A percentile compares a stretch with the other conserved stretches of the same genome.
Conservation (phyloP, 139 green algal genomes). For the Eudorina sp. region DNA sequence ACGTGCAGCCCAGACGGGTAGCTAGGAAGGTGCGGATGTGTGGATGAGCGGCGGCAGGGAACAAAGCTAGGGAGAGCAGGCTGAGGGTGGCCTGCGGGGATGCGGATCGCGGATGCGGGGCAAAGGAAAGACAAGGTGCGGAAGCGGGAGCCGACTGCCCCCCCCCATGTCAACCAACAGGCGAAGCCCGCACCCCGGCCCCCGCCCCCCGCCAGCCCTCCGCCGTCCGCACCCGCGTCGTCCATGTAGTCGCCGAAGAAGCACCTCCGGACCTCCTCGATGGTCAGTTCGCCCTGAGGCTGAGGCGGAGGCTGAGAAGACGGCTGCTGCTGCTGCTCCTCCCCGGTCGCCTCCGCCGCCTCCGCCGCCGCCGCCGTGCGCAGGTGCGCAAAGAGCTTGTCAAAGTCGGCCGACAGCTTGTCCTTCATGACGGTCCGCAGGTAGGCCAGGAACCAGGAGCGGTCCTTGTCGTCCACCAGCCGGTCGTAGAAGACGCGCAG, state of each 20-base stretch:
- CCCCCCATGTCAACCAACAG: not conserved
- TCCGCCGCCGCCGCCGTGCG: not conserved
- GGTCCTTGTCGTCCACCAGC: slow-evolving; percentile 76
- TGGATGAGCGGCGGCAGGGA: not conserved
- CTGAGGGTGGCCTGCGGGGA: no score
- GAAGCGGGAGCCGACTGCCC: no score
- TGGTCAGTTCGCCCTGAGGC: slow-evolving; percentile 24
- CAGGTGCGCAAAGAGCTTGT: slow-evolving; percentile 66
- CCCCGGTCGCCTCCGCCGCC: not conserved
- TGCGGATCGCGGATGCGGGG: no score
- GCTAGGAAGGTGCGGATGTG: not conserved
- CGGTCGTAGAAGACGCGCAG: slow-evolving; percentile 85
- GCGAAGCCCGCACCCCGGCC: not conserved
- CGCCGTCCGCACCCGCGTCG: slow-evolving; percentile 22
- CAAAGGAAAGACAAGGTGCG: no score
- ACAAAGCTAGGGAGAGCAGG: not conserved
- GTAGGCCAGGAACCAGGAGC: slow-evolving; percentile 68
- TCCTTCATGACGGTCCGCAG: slow-evolving; percentile 56
- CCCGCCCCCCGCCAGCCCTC: no score
- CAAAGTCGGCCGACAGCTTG: slow-evolving; percentile 51
- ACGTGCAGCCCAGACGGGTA: no score
- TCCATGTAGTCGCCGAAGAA: slow-evolving; percentile 87
- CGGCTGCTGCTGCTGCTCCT: no score
- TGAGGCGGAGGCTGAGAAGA: not conserved
- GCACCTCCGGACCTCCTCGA: slow-evolving; percentile 49